These are phyloP conservation scores for Scheffersomyces lignicola DNA, from an alignment of 1,139 yeast genomes.

Conservation along the genomic window DNA sequence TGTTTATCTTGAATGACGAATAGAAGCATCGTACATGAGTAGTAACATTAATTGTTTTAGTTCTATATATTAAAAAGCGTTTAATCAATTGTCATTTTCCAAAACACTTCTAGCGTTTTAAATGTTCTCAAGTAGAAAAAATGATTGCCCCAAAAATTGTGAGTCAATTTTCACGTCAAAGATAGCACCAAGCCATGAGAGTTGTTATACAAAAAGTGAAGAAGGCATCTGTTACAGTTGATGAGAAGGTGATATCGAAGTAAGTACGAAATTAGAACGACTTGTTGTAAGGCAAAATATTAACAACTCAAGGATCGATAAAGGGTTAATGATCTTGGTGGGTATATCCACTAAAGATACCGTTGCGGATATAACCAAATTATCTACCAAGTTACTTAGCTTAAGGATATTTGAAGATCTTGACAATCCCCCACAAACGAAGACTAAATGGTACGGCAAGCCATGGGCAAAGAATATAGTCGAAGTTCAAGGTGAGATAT, in stretches of 20 bases:
- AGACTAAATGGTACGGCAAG: constrained; percentile 60
- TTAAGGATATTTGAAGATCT: constrained; percentile 73
- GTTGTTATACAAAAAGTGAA: constrained; percentile 88
- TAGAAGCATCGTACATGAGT: no score
- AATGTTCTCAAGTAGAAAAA: no score
- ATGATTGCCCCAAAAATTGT: no score
- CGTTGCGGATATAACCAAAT: constrained; percentile 62
- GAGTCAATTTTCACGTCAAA: no score
- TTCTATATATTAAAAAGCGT: no score
- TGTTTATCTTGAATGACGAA: constrained; percentile 52
- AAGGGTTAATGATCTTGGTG: constrained; percentile 77
- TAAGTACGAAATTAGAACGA: constrained; percentile 32
- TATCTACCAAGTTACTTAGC: constrained; percentile 65
- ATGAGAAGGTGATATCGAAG: constrained; percentile 65
- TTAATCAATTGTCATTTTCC: no score
- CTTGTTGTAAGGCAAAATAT: constrained; percentile 6
- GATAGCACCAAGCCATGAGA: constrained; percentile 51
- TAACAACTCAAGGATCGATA: constrained; percentile 48
- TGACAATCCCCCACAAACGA: constrained; percentile 26
- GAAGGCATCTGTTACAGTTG: constrained; percentile 84
- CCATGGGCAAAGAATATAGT: constrained; percentile 44
- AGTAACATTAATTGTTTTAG: no score
- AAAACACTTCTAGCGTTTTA: no score
- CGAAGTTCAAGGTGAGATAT: constrained; percentile 31
- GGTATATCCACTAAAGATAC: constrained; percentile 84